Conservation (phyloP, 2,329 filamentous ascomycete genomes). For the Colletotrichum sp. region DNA sequence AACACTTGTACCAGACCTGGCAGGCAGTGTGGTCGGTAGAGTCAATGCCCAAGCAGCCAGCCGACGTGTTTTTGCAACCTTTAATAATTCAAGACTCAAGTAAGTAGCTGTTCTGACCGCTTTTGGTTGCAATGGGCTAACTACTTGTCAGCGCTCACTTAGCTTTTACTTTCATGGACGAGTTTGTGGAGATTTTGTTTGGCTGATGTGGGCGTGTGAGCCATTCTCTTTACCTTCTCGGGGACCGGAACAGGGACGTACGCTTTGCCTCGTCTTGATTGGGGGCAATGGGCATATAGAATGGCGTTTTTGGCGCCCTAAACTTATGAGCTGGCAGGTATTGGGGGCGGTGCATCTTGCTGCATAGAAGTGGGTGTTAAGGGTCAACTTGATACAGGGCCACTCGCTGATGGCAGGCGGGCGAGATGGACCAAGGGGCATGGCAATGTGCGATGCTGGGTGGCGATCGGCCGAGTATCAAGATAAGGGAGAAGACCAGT, state of each 20-base stretch:
- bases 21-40: conserved; percentile 90
- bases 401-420: neutral
- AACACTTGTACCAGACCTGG: conserved; percentile 88
- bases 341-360: neutral
- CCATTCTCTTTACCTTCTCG: neutral
- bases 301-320: neutral
- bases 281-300: neutral
- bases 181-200: conserved; percentile 71
- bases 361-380: neutral
- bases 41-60: conserved; percentile 91
- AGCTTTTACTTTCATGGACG: conserved; percentile 74
- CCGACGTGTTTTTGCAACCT: conserved; percentile 83
- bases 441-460: neutral
- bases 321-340: neutral
- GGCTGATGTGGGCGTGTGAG: conserved; percentile 31
- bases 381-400: neutral
- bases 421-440: neutral
- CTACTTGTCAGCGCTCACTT: conserved; percentile 61
- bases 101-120: conserved; percentile 50
- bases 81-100: conserved; percentile 93
- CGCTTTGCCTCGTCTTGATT: neutral
- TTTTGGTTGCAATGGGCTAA: conserved; percentile 24
- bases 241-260: neutral
- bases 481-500: neutral
- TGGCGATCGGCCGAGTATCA: neutral